Conservation (phyloP, 371 early-diverging fungal species). For the Encephalitozoon intestinalis region DNA sequence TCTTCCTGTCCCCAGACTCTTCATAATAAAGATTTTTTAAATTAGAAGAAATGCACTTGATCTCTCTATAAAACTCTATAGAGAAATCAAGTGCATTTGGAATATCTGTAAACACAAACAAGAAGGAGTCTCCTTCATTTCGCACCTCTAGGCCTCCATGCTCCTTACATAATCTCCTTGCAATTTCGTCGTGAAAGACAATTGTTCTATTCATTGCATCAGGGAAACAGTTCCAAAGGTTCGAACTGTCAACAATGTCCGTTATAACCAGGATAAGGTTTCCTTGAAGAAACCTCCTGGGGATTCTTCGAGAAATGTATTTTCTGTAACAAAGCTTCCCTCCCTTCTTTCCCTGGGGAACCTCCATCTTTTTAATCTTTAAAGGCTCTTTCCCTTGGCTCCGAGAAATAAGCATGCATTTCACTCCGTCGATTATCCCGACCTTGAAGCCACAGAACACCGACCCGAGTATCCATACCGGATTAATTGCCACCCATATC, state of each 20-base stretch:
- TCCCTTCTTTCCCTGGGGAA: too few relatives aligned
- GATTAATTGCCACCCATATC: neutral
- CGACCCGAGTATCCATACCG: neutral
- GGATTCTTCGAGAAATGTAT: neutral
- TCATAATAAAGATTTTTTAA: neutral
- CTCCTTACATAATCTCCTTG: neutral
- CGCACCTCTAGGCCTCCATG: constrained; percentile 7
- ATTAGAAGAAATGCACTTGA: neutral
- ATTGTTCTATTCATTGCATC: constrained; percentile 23
- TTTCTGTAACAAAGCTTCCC: neutral
- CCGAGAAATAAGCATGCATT: neutral
- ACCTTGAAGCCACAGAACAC: neutral
- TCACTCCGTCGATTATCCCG: neutral
- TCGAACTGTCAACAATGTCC: constrained; percentile 23
- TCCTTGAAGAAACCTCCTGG: neutral
- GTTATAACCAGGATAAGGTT: constrained; percentile 11
- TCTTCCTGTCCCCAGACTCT: neutral
- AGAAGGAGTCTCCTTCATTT: constrained; percentile 41
- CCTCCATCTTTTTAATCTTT: neutral
- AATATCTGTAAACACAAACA: neutral
- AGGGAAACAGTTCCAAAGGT: constrained; percentile 5
- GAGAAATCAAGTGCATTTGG: neutral
- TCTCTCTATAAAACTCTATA: neutral
- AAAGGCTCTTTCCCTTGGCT: neutral
- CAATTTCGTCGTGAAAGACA: constrained; percentile 18